Evolutionary conservation across 371 early-diverging fungal species (phyloP), one percentile per base, ranked within the genome.

Genomic region (Catenaria anguillulae): DNA sequence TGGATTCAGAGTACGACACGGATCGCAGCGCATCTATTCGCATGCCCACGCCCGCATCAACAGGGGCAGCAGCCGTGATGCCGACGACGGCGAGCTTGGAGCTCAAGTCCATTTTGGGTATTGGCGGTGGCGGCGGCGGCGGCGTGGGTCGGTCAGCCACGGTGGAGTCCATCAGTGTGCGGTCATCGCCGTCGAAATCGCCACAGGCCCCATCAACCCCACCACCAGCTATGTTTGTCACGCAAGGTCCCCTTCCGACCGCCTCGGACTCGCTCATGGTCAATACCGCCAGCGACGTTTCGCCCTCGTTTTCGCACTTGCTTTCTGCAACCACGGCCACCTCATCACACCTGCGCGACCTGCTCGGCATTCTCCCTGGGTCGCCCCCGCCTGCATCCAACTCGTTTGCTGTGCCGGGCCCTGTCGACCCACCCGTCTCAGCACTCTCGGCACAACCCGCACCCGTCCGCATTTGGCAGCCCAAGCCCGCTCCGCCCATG

Each of bases 1-100:
- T 29, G 10, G 56, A 34, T 24, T 56, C 21, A 23, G 35, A 56
- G 56, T 56, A 56, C 37, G 56, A 56, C 56, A 56, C 56, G 35
- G 33, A 4, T n/a, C n/a, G n/a, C n/a, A n/a, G n/a, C n/a, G n/a
- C n/a, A n/a, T n/a, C n/a, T n/a, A n/a, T n/a, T n/a, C 26, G 24
- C 4, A n/a, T 36, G 36, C 29, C 52, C 42, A 2, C 31, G 58
- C 34, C 8, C 36, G 26, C n/a, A n/a, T 23, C 23, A 12, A 23
- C 26, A 4, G 23, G 31, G 40, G n/a, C 56, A 4, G 36, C 36
- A 12, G 40, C 42, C 13, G 24, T 42, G 4, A 31, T 36, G 19
- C 15, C 58, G 29, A 24, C 6, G 13, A 29, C n/a, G 29, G 36
- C 58, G 15, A 13, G 29, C 29, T 6, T 29, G 15, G 29, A 50